Conservation (phyloP, 306 rosid species). For the Vigna radiata region DNA sequence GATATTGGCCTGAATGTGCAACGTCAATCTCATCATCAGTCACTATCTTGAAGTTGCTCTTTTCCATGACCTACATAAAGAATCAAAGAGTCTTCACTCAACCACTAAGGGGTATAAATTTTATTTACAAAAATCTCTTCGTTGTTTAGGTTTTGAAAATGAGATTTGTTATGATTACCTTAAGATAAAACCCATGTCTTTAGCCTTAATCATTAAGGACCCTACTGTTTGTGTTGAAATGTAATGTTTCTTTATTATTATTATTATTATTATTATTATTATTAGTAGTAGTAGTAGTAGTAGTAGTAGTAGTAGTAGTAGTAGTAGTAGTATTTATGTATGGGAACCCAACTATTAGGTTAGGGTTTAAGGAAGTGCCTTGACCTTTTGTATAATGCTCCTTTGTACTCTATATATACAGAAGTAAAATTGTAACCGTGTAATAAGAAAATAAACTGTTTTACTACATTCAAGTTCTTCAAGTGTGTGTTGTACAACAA, state of each 20-base stretch:
- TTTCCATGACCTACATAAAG: constrained; percentile 79
- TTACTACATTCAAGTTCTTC: no score
- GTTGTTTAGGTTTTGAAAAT: constrained; percentile 13
- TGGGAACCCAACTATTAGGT: no score
- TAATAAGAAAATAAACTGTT: no score
- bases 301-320: no score
- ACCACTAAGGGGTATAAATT: background rate
- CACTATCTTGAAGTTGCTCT: constrained; percentile 90
- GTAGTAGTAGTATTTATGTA: no score
- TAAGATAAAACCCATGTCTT: background rate
- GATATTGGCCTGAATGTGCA: constrained; percentile 93
- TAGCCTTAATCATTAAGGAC: constrained; percentile 4
- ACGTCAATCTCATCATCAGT: constrained; percentile 80
- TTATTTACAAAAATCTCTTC: constrained; percentile 27
- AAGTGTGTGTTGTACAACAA: constrained; percentile 15
- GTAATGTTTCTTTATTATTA: no score
- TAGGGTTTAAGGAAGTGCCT: no score
- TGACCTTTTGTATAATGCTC: no score
- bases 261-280: no score
- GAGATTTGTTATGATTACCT: constrained; percentile 9
- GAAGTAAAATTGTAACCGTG: no score
- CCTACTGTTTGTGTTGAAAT: background rate
- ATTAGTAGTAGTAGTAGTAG: no score
- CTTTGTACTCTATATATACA: no score
- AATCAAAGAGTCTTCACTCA: constrained; percentile 32